Conservation (phyloP, 345 rosid species). For the Tarenaya hassleriana region DNA sequence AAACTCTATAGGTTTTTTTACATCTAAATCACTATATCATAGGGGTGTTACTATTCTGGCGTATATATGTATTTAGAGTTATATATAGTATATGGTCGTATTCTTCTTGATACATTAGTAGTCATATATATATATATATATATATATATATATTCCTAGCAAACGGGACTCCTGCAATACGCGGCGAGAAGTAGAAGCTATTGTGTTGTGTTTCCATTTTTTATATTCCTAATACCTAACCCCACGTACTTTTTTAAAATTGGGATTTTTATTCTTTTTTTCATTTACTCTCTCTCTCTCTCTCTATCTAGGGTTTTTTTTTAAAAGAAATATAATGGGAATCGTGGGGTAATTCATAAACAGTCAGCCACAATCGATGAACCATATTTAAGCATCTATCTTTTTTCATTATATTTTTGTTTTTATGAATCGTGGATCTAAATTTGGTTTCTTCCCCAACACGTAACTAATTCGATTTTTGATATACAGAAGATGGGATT, state of each 20-base stretch:
- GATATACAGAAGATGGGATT: slow-evolving; percentile 18
- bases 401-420: not conserved
- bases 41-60: too few relatives aligned
- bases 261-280: not conserved
- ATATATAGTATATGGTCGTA: too few relatives aligned
- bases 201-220: not conserved
- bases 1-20: too few relatives aligned
- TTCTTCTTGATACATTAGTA: too few relatives aligned
- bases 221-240: slow-evolving; percentile 8
- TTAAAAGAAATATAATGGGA: slow-evolving; percentile 1
- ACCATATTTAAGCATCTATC: not conserved
- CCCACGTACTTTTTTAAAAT: not conserved
- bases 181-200: too few relatives aligned
- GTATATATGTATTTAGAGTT: too few relatives aligned
- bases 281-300: not conserved
- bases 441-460: not conserved
- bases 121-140: too few relatives aligned
- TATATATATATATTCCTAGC: too few relatives aligned
- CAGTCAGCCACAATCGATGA: slow-evolving; percentile 15
- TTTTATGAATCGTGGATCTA: not conserved
- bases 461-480: slow-evolving; percentile 4
- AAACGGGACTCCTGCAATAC: too few relatives aligned
- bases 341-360: not conserved
- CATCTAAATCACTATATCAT: too few relatives aligned
- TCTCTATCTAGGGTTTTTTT: slow-evolving; percentile 17